Percentiles rank a stretch among this genome's conserved stretches.
Conservation (phyloP, 305 asterid species). For the Euphrasia arctica region DNA sequence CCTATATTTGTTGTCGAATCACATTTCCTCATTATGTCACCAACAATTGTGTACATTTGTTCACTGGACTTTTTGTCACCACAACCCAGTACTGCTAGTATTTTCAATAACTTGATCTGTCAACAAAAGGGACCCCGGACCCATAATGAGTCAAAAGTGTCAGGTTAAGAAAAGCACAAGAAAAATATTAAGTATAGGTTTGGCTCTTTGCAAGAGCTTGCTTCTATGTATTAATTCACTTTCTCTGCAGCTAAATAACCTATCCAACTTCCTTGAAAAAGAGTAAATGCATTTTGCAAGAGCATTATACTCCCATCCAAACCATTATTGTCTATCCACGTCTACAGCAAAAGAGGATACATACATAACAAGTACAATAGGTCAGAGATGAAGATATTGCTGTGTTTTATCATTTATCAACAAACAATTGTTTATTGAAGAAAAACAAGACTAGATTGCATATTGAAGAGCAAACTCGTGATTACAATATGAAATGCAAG, state of each 20-base stretch:
- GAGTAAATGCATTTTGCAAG: conserved; percentile 5
- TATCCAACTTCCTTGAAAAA: conserved; percentile 17
- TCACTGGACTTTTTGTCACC: conserved; percentile 94
- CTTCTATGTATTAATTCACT: conserved; percentile 23
- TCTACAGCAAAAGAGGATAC: conserved; percentile 18
- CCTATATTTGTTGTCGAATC: conserved; percentile 90
- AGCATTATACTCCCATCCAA: neutral
- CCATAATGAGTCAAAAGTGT: conserved; percentile 8
- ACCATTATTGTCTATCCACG: conserved; percentile 8
- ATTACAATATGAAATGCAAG: conserved; percentile 14
- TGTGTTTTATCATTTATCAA: neutral
- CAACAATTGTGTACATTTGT: conserved; percentile 88
- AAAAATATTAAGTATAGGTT: conserved; percentile 3
- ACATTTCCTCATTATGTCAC: conserved; percentile 82
- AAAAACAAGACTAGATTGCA: conserved; percentile 15
- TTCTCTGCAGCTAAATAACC: conserved; percentile 17
- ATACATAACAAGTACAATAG: conserved; percentile 17
- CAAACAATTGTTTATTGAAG: conserved; percentile 19
- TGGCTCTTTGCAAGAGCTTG: conserved; percentile 24
- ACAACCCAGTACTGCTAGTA: conserved; percentile 72
- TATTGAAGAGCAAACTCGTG: conserved; percentile 15
- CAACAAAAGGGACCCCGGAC: conserved; percentile 20
- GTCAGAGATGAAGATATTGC: conserved; percentile 7
- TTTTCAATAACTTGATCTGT: conserved; percentile 92
- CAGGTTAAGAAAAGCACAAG: conserved; percentile 4